Evolutionary conservation across 306 rosid genomes (phyloP).

Genomic region (Lathyrus oleraceus): DNA sequence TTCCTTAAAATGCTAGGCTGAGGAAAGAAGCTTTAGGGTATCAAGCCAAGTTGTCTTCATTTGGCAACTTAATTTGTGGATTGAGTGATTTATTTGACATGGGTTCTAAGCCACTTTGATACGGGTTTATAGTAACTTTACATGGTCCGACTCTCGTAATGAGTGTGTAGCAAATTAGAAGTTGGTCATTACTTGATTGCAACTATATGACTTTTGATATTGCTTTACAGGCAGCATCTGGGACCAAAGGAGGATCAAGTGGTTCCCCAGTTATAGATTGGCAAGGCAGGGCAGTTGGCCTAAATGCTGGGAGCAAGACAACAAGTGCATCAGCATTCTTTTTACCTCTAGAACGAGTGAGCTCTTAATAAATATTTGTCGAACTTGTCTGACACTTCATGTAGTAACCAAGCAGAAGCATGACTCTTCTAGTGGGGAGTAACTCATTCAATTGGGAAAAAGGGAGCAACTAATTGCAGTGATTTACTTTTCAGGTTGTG

Average conservation of each 20-base stretch:
- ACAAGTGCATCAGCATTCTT: conserved; percentile 95
- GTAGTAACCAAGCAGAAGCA: conserved; percentile 36
- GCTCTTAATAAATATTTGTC: conserved; percentile 40
- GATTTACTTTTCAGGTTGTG: conserved; percentile 70
- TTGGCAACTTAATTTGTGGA: conserved; percentile 13
- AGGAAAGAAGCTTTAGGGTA: conserved; percentile 8
- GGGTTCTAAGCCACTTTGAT: conserved; percentile 4
- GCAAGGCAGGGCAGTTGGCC: conserved; percentile 91
- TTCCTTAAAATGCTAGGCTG: conserved; percentile 14
- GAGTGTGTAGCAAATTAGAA: not conserved
- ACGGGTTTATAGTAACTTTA: conserved; percentile 20
- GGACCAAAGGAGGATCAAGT: conserved; percentile 98
- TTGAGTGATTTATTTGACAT: conserved; percentile 18
- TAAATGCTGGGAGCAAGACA: conserved; percentile 98
- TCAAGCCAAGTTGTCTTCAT: conserved; percentile 6
- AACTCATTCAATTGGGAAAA: conserved; percentile 28
- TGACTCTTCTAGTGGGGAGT: conserved; percentile 27
- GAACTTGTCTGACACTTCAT: conserved; percentile 32
- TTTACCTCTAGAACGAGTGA: conserved; percentile 85
- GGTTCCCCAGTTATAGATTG: conserved; percentile 98
- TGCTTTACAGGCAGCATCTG: conserved; percentile 87
- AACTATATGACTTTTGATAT: conserved; percentile 33
- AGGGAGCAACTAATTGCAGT: conserved; percentile 26
- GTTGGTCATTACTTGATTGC: conserved; percentile 15
- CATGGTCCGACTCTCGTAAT: not conserved